phyloP scores from a whole-genome alignment of 139 green algal species.

The Zygnema cylindricum region DNA sequence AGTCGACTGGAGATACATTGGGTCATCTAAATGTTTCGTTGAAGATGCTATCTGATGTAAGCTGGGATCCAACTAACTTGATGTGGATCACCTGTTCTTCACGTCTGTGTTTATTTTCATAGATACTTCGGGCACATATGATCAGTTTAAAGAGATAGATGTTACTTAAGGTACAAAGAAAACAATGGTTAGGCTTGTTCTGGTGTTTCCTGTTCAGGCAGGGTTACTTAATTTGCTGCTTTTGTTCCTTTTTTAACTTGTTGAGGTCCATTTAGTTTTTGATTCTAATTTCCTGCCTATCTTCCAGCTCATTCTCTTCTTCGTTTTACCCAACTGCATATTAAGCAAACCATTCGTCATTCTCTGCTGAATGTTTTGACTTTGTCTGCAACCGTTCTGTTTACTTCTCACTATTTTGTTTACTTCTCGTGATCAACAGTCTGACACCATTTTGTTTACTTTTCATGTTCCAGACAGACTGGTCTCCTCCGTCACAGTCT shows the following conservation, averaged over 20 bases:
- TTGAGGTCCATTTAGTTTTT: no score
- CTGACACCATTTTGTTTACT: background rate
- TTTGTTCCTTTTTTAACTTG: no score
- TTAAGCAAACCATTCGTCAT: no score
- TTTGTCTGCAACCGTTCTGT: background rate
- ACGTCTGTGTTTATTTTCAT: background rate
- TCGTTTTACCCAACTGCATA: background rate
- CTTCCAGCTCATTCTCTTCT: no score
- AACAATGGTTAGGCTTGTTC: background rate
- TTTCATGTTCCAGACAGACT: background rate
- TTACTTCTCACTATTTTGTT: background rate
- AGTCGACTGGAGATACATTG: background rate
- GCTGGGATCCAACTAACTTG: no score
- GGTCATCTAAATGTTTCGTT: constrained; percentile 17
- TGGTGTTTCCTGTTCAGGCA: no score
- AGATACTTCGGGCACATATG: background rate
- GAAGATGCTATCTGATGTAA: constrained; percentile 23
- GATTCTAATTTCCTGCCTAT: no score
- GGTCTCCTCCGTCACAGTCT: background rate
- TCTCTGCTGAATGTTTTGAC: background rate
- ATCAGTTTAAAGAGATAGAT: background rate
- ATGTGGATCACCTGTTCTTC: background rate
- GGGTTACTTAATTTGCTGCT: no score
- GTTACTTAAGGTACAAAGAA: background rate
- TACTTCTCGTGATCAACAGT: background rate